A percentile compares a stretch with the other conserved stretches of the same genome.
Evolutionary conservation across 257 asterid species (phyloP).

Genomic region (Jaltomata sinuosa): DNA sequence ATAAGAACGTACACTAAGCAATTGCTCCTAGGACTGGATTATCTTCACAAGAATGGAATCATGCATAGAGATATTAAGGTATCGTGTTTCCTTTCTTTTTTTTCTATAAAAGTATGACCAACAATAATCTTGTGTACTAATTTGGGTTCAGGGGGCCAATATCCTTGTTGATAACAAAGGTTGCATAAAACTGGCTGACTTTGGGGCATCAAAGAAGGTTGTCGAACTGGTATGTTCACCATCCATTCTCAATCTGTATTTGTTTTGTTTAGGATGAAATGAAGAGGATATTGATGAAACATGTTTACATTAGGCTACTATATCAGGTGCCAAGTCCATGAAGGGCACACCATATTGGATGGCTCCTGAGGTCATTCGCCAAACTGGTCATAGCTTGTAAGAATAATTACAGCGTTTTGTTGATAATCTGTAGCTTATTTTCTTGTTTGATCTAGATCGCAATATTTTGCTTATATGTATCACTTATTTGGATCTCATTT

Average conservation of each 20-base stretch:
- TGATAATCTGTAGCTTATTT: background rate
- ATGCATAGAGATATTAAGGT: conserved; percentile 99
- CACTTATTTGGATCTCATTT: background rate
- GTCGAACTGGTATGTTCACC: conserved; percentile 69
- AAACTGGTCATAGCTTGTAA: conserved; percentile 98
- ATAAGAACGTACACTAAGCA: conserved; percentile 94
- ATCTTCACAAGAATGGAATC: conserved; percentile 86
- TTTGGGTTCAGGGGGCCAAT: conserved; percentile 74
- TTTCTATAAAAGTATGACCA: background rate
- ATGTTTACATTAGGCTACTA: conserved; percentile 63
- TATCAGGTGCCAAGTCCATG: conserved; percentile 97
- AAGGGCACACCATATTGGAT: conserved; percentile 99
- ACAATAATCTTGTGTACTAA: background rate
- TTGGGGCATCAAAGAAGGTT: conserved; percentile 99
- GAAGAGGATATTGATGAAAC: background rate
- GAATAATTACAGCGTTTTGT: conserved; percentile 15
- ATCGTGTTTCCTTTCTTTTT: background rate
- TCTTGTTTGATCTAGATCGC: background rate
- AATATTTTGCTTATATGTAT: background rate
- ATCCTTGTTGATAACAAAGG: conserved; percentile 97
- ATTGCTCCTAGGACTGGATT: conserved; percentile 79
- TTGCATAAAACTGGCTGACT: conserved; percentile 96
- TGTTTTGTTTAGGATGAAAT: background rate
- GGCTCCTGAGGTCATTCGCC: conserved; percentile 99
- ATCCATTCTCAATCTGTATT: background rate